phyloP scores from a whole-genome alignment of 2,329 filamentous ascomycete genomes.

The Plenodomus tracheiphilus region DNA sequence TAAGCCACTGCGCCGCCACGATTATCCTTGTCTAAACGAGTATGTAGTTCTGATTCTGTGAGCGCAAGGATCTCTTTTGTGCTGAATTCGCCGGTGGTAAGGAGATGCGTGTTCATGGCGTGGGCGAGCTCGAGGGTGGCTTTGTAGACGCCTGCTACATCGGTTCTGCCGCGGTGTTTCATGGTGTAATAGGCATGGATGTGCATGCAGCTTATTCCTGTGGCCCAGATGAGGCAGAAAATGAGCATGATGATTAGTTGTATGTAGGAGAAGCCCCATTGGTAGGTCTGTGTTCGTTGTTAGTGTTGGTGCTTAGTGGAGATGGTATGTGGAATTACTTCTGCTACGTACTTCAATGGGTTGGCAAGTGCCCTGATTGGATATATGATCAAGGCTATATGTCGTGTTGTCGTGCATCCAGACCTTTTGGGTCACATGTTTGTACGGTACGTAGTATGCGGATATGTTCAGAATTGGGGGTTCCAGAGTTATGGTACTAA shows the following conservation, averaged over 20 bases:
- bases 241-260: conserved; percentile 20
- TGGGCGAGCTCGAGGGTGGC: conserved; percentile 25
- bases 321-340: background rate
- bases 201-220: conserved; percentile 22
- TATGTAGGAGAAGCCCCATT: conserved; percentile 31
- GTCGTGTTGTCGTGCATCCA: conserved; percentile 7
- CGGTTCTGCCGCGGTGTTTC: conserved; percentile 2
- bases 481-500: background rate
- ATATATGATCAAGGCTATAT: conserved; percentile 3
- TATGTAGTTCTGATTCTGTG: conserved; percentile 1
- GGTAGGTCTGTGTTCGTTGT: conserved; percentile 14
- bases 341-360: conserved; percentile 3
- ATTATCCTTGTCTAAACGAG: conserved; percentile 2
- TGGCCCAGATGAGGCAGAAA: conserved; percentile 18
- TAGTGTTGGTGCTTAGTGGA: conserved; percentile 5
- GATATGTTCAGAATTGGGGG: conserved; percentile 13
- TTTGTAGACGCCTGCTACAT: conserved; percentile 21
- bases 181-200: conserved; percentile 8
- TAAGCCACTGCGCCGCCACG: conserved; percentile 23
- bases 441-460: background rate
- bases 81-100: background rate
- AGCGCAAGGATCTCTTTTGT: background rate
- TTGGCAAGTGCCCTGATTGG: conserved; percentile 14
- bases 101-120: conserved; percentile 15
- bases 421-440: too few relatives aligned